Evolutionary conservation across 2,329 filamentous ascomycete genomes (phyloP).

Genomic region (Ilyonectria sp.): DNA sequence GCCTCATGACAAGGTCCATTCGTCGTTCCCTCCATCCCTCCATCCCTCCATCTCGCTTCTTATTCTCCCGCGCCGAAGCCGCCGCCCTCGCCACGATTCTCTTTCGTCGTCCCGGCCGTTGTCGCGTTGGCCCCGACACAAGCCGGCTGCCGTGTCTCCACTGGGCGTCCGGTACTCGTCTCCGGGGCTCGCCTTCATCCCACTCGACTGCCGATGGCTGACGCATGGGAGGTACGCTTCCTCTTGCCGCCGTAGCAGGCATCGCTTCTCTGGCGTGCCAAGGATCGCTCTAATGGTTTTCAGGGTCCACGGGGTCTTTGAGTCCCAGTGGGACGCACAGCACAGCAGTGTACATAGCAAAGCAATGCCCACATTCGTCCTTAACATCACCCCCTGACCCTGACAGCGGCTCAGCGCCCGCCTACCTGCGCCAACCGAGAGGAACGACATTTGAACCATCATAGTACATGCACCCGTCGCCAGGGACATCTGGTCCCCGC

Average conservation of each 20-base stretch:
- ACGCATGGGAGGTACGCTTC: neutral
- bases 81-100: neutral
- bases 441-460: conserved; percentile 9
- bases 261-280: neutral
- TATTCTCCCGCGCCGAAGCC: neutral
- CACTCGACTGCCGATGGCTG: conserved; percentile 26
- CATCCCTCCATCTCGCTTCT: conserved; percentile 1
- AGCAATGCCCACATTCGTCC: conserved; percentile 9
- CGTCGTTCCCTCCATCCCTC: too few species aligned
- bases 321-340: conserved; percentile 10
- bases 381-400: conserved; percentile 5
- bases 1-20: neutral
- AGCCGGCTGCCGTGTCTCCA: conserved; percentile 24
- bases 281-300: too few species aligned
- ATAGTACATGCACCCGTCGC: conserved; percentile 17
- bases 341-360: conserved; percentile 10
- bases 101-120: conserved; percentile 7
- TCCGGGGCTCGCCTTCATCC: conserved; percentile 8
- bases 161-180: conserved; percentile 25
- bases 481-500: neutral
- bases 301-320: neutral
- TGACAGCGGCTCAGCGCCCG: conserved; percentile 19
- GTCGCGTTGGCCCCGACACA: conserved; percentile 24
- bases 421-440: conserved; percentile 18
- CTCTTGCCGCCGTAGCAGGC: neutral